Percentiles rank a stretch among this genome's conserved stretches.
These are phyloP conservation scores for Apiospora hydei DNA, from an alignment of 2,329 filamentous ascomycete species.

Conservation along the genomic window DNA sequence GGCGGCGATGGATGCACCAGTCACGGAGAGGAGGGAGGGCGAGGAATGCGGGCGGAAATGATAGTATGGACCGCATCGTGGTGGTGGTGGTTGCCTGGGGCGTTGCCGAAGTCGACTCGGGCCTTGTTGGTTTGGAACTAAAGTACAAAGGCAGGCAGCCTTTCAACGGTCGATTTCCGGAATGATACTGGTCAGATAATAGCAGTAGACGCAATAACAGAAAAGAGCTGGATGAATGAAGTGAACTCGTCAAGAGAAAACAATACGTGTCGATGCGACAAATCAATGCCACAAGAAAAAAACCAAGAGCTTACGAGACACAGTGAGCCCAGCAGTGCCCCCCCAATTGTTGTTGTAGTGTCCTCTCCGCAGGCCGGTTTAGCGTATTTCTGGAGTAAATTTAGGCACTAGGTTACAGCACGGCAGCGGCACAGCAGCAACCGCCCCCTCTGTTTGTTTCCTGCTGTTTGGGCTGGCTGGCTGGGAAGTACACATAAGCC, in stretches of 20 bases:
- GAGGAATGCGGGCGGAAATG: constrained; percentile 34
- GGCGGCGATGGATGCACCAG: constrained; percentile 43
- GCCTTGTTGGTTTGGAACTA: constrained; percentile 22
- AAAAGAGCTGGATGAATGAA: constrained; percentile 7
- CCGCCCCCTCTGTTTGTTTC: not conserved
- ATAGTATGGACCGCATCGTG: constrained; percentile 37
- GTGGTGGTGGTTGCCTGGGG: constrained; percentile 3
- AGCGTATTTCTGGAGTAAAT: not conserved
- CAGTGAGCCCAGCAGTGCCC: constrained; percentile 2
- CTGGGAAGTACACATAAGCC: not conserved
- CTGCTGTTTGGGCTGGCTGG: not conserved
- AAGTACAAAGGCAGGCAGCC: constrained; percentile 15
- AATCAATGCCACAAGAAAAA: constrained; percentile 4
- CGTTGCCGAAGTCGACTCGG: constrained; percentile 21
- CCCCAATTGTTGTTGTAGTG: constrained; percentile 17
- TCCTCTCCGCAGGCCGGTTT: not conserved
- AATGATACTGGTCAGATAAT: too few species aligned
- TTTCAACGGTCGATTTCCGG: not conserved
- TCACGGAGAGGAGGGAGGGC: constrained; percentile 46
- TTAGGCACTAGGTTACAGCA: constrained; percentile 20
- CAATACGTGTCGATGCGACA: constrained; percentile 7
- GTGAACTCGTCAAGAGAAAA: not conserved
- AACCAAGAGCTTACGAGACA: constrained; percentile 15
- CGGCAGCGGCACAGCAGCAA: not conserved
- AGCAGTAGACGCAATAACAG: not conserved